Evolutionary conservation across 441 rosid genomes (phyloP).

Genomic region (Jatropha multifida): DNA sequence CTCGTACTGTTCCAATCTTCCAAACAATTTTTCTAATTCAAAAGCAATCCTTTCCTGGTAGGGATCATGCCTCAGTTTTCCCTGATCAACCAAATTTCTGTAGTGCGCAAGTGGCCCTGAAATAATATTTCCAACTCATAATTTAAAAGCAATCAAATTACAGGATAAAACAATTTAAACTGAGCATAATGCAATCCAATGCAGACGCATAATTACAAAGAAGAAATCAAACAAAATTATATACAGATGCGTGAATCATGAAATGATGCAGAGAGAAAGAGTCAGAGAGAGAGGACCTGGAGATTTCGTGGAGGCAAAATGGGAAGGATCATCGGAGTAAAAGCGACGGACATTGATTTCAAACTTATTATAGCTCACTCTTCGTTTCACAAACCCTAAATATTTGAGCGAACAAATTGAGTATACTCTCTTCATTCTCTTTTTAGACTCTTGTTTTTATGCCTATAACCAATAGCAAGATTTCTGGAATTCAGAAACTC

Average conservation of each 20-base stretch:
- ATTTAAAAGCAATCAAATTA: neutral
- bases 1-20: constrained; percentile 76
- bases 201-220: neutral
- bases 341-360: constrained; percentile 33
- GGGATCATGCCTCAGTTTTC: constrained; percentile 73
- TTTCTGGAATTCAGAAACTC: neutral
- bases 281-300: constrained; percentile 36
- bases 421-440: constrained; percentile 31
- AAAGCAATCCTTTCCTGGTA: constrained; percentile 71
- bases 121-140: neutral
- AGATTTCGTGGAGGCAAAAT: constrained; percentile 33
- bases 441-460: neutral
- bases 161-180: neutral
- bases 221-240: too few relatives aligned
- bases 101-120: constrained; percentile 55
- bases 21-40: constrained; percentile 62
- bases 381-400: constrained; percentile 23
- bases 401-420: constrained; percentile 40
- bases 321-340: constrained; percentile 29
- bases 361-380: constrained; percentile 25
- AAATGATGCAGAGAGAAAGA: neutral
- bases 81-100: constrained; percentile 59
- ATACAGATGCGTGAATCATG: neutral
- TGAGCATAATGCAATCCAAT: neutral
- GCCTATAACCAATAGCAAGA: neutral